Conservation (phyloP, 805 yeast genomes). For the Barnettozyma siamensis region DNA sequence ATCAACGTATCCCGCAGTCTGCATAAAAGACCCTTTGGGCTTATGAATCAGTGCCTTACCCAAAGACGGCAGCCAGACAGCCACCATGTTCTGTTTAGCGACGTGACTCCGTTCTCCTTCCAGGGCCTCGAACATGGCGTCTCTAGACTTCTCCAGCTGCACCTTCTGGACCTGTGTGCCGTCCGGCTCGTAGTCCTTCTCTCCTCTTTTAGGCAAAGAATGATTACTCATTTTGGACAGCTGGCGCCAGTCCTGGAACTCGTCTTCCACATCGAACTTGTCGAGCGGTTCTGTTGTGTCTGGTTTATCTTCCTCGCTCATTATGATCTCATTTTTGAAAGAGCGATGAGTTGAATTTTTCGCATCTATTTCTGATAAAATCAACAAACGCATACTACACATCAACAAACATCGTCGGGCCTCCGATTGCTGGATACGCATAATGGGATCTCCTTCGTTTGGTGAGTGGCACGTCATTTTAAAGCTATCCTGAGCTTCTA, state of each 20-base stretch:
- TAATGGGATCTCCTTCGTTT: conserved; percentile 11
- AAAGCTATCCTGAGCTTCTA: not conserved
- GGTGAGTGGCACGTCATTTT: conserved; percentile 4
- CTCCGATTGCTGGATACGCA: not conserved
- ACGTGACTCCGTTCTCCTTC: conserved; percentile 40
- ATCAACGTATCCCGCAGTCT: conserved; percentile 63
- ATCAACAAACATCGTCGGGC: too few species aligned
- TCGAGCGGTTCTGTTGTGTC: not conserved
- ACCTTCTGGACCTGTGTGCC: conserved; percentile 51
- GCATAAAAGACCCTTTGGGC: conserved; percentile 71
- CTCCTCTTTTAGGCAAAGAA: conserved; percentile 62
- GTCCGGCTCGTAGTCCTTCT: conserved; percentile 82
- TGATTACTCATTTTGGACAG: conserved; percentile 23
- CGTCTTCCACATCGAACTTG: conserved; percentile 31
- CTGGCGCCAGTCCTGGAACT: conserved; percentile 49
- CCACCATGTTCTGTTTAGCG: conserved; percentile 45
- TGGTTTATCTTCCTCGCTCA: not conserved
- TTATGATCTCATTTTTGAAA: not conserved
- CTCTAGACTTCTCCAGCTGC: conserved; percentile 46
- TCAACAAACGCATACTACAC: too few species aligned
- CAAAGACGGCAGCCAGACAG: conserved; percentile 35
- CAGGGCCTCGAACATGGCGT: conserved; percentile 71
- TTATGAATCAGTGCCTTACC: conserved; percentile 34
- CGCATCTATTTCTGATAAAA: too few species aligned
- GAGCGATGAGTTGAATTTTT: not conserved